These are phyloP conservation scores for Saturnispora serradocipensis DNA, from an alignment of 805 yeast species.

Conservation along the genomic window DNA sequence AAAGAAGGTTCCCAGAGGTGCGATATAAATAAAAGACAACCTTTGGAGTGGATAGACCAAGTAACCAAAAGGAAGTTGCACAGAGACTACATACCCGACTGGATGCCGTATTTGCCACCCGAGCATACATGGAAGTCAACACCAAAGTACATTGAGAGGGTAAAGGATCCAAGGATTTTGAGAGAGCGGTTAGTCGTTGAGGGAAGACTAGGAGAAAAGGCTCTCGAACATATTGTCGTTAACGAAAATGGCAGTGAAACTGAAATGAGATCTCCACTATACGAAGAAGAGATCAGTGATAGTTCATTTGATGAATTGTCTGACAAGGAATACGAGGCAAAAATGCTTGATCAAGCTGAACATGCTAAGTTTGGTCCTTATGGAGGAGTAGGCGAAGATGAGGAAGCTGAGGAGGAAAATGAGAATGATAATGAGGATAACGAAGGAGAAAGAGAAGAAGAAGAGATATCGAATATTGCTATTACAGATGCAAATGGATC, in stretches of 20 bases:
- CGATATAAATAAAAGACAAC: neutral
- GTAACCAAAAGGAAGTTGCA: conserved; percentile 14
- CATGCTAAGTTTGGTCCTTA: neutral
- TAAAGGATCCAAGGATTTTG: conserved; percentile 62
- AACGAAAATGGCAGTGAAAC: neutral
- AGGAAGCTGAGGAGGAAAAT: neutral
- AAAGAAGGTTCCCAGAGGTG: conserved; percentile 5
- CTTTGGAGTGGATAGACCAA: conserved; percentile 11
- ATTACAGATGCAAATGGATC: neutral
- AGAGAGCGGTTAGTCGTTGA: conserved; percentile 71
- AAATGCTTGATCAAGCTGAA: neutral
- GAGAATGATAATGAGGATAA: neutral
- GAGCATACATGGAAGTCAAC: conserved; percentile 84
- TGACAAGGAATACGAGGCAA: conserved; percentile 3
- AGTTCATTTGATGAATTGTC: conserved; percentile 9
- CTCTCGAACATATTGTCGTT: conserved; percentile 48
- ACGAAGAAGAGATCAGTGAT: neutral
- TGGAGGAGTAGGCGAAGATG: neutral
- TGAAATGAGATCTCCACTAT: neutral
- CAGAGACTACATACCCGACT: conserved; percentile 48
- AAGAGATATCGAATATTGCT: neutral
- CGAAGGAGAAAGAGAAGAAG: conserved; percentile 4
- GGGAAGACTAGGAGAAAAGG: conserved; percentile 70
- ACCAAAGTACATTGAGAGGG: conserved; percentile 51
- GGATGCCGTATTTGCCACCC: conserved; percentile 88